phyloP scores from a whole-genome alignment of 805 yeast genomes.

The Candida oleophila region DNA sequence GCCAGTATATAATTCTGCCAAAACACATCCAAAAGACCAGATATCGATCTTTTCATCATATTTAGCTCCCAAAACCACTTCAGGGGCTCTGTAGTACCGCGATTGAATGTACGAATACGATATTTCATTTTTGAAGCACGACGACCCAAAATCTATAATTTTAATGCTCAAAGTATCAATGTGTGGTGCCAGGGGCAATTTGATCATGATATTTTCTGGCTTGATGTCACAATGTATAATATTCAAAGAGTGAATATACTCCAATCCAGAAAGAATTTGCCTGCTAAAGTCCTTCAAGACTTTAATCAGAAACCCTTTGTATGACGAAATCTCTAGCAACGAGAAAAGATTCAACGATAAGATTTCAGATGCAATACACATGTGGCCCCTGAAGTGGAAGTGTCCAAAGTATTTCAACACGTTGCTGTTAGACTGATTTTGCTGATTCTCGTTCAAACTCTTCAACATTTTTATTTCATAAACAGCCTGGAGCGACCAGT shows the following conservation, averaged over 20 bases:
- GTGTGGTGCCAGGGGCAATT: conserved; percentile 28
- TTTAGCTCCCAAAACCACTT: conserved; percentile 64
- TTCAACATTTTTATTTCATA: conserved; percentile 71
- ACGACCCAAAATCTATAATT: conserved; percentile 80
- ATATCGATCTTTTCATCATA: conserved; percentile 54
- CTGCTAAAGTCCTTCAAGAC: conserved; percentile 45
- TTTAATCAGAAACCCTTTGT: conserved; percentile 46
- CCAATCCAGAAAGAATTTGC: conserved; percentile 60
- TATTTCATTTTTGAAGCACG: conserved; percentile 46
- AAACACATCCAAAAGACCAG: conserved; percentile 48
- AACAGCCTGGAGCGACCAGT: conserved; percentile 75
- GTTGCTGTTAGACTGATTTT: conserved; percentile 2
- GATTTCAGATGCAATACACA: conserved; percentile 77
- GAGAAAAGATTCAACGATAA: conserved; percentile 68
- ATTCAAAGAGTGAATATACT: conserved; percentile 52
- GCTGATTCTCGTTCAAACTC: conserved; percentile 31
- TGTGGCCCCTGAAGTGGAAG: conserved; percentile 77
- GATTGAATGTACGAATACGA: conserved; percentile 57
- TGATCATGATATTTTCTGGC: conserved; percentile 77
- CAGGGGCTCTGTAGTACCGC: conserved; percentile 78
- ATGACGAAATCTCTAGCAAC: conserved; percentile 47
- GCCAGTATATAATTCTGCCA: conserved; percentile 38
- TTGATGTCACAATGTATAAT: conserved; percentile 84
- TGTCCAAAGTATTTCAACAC: conserved; percentile 63
- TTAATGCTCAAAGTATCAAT: conserved; percentile 51